A percentile compares a stretch with the other conserved stretches of the same genome.
Conservation (phyloP, 1,139 yeast genomes). For the Diutina scorzettiae region DNA sequence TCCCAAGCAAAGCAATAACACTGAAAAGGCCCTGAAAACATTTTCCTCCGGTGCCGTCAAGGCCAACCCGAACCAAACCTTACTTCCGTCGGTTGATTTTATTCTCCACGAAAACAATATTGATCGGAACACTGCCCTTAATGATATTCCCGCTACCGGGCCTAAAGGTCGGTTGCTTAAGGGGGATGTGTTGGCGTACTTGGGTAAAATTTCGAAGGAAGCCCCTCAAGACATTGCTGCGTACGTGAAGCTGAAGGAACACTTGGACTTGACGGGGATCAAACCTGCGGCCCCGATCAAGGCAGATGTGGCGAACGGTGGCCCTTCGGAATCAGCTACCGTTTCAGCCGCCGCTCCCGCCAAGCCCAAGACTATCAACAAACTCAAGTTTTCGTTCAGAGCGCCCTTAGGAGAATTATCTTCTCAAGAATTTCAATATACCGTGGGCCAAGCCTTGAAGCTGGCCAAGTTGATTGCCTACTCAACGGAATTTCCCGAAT, state of each 20-base stretch:
- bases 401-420: conserved; percentile 1
- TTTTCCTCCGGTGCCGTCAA: conserved; percentile 8
- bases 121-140: conserved; percentile 55
- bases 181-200: conserved; percentile 81
- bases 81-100: conserved; percentile 73
- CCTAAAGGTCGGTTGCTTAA: conserved; percentile 77
- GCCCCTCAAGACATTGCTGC: conserved; percentile 42
- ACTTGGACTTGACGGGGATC: conserved; percentile 69
- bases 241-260: conserved; percentile 45
- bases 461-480: conserved; percentile 11
- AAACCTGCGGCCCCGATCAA: conserved; percentile 32
- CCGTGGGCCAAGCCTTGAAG: not conserved
- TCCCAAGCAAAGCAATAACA: too few relatives aligned
- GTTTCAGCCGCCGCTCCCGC: conserved; percentile 6
- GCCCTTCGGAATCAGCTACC: conserved; percentile 13
- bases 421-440: not conserved
- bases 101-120: conserved; percentile 52
- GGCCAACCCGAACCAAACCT: conserved; percentile 53
- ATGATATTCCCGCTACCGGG: conserved; percentile 73
- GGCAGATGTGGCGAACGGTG: conserved; percentile 8
- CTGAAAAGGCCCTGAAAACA: too few relatives aligned
- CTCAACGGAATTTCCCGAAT: conserved; percentile 33
- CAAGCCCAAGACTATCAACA: not conserved
- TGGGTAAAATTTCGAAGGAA: conserved; percentile 57
- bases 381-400: not conserved